Percentiles rank a stretch among this genome's conserved stretches.
Evolutionary conservation across 2,329 filamentous ascomycete genomes (phyloP).

Genomic region (Calonectria multiphialidica): DNA sequence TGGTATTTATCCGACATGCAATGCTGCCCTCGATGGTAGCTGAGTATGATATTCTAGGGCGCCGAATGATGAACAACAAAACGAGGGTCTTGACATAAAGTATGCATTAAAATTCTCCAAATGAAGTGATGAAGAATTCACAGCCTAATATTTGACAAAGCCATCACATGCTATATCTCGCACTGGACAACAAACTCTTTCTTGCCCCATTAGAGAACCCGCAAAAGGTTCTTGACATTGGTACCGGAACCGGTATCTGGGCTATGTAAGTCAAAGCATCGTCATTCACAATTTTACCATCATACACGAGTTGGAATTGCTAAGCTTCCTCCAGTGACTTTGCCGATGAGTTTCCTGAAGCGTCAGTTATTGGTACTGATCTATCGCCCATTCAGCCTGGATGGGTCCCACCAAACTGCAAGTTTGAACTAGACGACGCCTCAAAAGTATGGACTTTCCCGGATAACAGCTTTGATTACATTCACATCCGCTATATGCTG

Average conservation of each 20-base stretch:
- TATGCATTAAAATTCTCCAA: slow-evolving; percentile 29
- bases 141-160: slow-evolving; percentile 20
- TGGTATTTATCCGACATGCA: slow-evolving; percentile 14
- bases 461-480: slow-evolving; percentile 63
- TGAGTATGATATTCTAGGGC: background rate
- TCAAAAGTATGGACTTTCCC: slow-evolving; percentile 40
- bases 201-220: slow-evolving; percentile 22
- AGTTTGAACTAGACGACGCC: slow-evolving; percentile 49
- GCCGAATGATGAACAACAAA: slow-evolving; percentile 42
- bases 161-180: slow-evolving; percentile 31
- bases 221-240: slow-evolving; percentile 55
- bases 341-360: slow-evolving; percentile 56
- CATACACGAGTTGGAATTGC: background rate
- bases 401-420: slow-evolving; percentile 62
- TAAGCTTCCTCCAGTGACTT: slow-evolving; percentile 56
- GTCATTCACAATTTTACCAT: background rate
- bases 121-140: background rate
- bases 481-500: slow-evolving; percentile 68
- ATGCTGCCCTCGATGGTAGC: background rate
- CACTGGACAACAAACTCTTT: slow-evolving; percentile 23
- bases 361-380: slow-evolving; percentile 62
- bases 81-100: slow-evolving; percentile 30
- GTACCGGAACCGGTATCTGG: slow-evolving; percentile 55
- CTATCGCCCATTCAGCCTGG: slow-evolving; percentile 52
- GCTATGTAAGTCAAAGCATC: background rate